Evolutionary conservation across 116 monocot species (phyloP).

Genomic region (Dioscorea cayenensis): DNA sequence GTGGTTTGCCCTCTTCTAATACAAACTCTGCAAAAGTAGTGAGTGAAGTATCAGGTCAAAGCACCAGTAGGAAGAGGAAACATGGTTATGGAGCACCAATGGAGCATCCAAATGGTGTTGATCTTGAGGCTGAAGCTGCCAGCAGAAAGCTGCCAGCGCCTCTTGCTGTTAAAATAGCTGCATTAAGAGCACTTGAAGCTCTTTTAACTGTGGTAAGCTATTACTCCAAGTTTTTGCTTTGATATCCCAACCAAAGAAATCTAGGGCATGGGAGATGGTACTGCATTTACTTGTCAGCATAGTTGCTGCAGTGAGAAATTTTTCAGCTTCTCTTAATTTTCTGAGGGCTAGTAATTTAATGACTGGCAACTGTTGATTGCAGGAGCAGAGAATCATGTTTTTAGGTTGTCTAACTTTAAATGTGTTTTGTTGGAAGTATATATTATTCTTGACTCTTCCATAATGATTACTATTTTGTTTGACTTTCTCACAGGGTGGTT

Average conservation of each 20-base stretch:
- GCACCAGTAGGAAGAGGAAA: constrained; percentile 47
- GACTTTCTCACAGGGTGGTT: constrained; percentile 54
- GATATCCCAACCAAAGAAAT: background rate
- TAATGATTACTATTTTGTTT: background rate
- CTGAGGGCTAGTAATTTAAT: no score
- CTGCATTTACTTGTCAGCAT: background rate
- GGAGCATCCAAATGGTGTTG: constrained; percentile 21
- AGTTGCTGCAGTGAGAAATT: background rate
- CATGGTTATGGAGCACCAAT: constrained; percentile 11
- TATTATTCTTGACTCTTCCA: background rate
- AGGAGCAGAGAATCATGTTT: no score
- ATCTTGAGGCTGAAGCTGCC: constrained; percentile 6
- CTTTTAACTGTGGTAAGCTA: constrained; percentile 73
- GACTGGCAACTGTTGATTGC: no score
- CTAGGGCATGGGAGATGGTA: background rate
- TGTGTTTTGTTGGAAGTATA: background rate
- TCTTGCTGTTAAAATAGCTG: constrained; percentile 69
- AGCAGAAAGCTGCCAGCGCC: constrained; percentile 15
- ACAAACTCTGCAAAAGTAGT: constrained; percentile 5
- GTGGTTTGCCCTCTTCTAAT: constrained; percentile 4
- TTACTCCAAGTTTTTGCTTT: background rate
- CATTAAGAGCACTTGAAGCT: constrained; percentile 64
- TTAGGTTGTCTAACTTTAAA: background rate
- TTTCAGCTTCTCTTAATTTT: background rate
- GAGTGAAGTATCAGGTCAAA: constrained; percentile 9